These are phyloP conservation scores for Cordyceps cicadae DNA, from an alignment of 2,329 filamentous ascomycete species.

Conservation along the genomic window DNA sequence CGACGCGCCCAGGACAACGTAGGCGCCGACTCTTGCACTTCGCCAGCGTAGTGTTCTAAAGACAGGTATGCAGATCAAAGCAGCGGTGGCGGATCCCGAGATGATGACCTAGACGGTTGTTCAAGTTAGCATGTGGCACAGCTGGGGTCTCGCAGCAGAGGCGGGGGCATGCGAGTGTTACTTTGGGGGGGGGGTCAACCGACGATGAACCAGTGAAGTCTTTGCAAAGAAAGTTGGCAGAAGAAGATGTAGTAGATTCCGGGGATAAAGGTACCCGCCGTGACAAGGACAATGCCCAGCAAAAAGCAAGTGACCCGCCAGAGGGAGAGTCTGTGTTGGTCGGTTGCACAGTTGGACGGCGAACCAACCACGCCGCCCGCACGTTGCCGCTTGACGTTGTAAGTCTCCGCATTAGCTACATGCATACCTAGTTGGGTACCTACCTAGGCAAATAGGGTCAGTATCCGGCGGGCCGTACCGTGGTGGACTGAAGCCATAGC, in stretches of 20 bases:
- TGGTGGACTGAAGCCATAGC: no score
- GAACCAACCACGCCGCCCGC: no score
- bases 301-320: no score
- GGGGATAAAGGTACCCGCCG: conserved; percentile 14
- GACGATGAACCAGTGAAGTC: conserved; percentile 15
- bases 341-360: no score
- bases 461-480: no score
- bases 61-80: conserved; percentile 12
- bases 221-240: conserved; percentile 13
- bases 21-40: conserved; percentile 12
- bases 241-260: conserved; percentile 16
- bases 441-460: no score
- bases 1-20: conserved; percentile 12
- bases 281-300: conserved; percentile 16
- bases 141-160: neutral
- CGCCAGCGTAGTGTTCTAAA: conserved; percentile 14
- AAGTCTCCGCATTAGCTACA: no score
- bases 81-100: conserved; percentile 10
- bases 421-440: no score
- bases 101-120: conserved; percentile 7
- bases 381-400: no score
- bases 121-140: neutral
- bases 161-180: no score
- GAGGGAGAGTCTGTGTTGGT: no score
- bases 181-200: no score